Evolutionary conservation across 2,329 filamentous ascomycete genomes (phyloP), one percentile per base, ranked within the genome.

Genomic region (Aspergillus neotritici): DNA sequence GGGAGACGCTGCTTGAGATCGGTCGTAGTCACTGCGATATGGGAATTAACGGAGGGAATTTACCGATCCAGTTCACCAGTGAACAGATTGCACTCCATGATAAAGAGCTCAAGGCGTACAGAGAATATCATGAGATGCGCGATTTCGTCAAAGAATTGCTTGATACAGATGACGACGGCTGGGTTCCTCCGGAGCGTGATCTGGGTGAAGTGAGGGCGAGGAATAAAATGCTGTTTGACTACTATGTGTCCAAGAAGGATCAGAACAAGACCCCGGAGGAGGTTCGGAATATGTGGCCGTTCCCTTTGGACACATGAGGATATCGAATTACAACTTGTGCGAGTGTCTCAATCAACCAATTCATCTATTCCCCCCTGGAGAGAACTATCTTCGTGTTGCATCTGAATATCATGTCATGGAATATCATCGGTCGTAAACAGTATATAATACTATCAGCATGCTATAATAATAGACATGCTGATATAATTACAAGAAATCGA

Each of bases 111-210:
- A 44, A 48, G 30, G 31, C 30, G 10, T 50, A 53, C 30, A 51
- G 51, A 3, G 51, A 53, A 25, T 9, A 8, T 8, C 21, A 25
- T 8, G 6, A 25, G 6, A 25, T 9, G 9, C 21, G 21, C 21
- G 21, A 3, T 8, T 25, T 8, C 5, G 21, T 25, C 7, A 25
- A 25, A 35, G 45, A 51, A 21, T 8, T 51, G 29, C 34, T 56
- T 28, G 43, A 46, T 10, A 29, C 50, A 15, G 48, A 56, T 49
- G 48, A 47, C 14, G 50, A 53, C 6, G 51, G 53, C 7, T 53
- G 52, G 51, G 15, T 56, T 11, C 30, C 46, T 3, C 52, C 51
- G 4, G 46, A 48, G 8, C 46, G 48, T 38, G 48, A 56, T 32
- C 51, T 54, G 42, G 39, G 44, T 5, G 43, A 47, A 25, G 48